Evolutionary conservation across 371 early-diverging fungal species (phyloP), one percentile per base, ranked within the genome.

Genomic region (Chytridiales sp.): DNA sequence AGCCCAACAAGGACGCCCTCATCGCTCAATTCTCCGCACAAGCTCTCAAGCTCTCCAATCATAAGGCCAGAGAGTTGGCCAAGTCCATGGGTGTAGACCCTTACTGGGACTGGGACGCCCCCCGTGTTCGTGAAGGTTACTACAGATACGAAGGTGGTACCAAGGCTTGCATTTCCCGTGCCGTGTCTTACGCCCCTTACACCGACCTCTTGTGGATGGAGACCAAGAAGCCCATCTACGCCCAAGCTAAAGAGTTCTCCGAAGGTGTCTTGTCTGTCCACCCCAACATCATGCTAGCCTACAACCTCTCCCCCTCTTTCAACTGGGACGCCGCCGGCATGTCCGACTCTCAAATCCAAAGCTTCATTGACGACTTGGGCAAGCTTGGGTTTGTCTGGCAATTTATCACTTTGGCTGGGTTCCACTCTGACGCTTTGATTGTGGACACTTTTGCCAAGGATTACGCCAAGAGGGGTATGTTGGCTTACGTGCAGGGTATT

Each of bases 201-300:
- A 85, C 91, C 66, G 98, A 98, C 77, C 79, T 97, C 67, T 73
- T 96, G 38, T 98, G 97, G 98, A 97, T 97, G 97, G 97, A 98
- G 79, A 94, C 96, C 59, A 90, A 88, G 74, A 91, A 87, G 70
- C 97, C 98, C 34, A 92, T 94, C 64, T 80, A 85, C 59, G 67
- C 81, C 46, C 98, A 98, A 77, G 97, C 98, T 53, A 83, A 87
- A 68, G 87, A 95, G 73, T 98, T 97, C 74, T 64, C 97, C 39
- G 73, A 78, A 52, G 94, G 94, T 64, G 97, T 97, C 30, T 78
- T 73, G 52, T 70, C 77, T 38, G 81, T 70, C 19, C 75, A 77
- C 59, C 88, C 88, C 51, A 64, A 83, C 26, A 62, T 76, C 30
- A 75, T 85, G 74, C 86, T 97, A 46, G 91, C 94, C 47, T 98